Base-by-base conservation (phyloP, 2,329 filamentous ascomycete species). In the Diaporthe batatas region DNA sequence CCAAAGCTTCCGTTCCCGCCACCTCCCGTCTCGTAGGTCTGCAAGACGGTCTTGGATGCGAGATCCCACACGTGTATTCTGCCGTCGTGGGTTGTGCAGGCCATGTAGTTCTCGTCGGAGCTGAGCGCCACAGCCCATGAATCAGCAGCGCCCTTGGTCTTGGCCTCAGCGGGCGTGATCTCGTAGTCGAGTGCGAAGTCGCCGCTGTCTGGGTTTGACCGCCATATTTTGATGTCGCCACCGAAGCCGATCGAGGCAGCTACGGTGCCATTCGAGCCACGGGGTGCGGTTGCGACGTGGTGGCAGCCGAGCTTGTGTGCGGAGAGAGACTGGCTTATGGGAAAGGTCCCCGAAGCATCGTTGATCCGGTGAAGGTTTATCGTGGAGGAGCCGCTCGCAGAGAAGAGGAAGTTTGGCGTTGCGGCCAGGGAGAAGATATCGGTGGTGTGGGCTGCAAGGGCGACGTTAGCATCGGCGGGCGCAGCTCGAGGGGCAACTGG, bases 261-360 rank as follows among this genome's bases (percentile, higher is more conserved):
- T 70, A 91, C 87, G 69, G 87, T 90, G 55, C 94, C 95, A 76
- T 93, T 88, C 53, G 83, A 86, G 47, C 77, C 79, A 57, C 82
- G 91, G 8, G 73, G 73, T 85, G 80, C 88, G 18, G 92, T 92
- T 75, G 91, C 91, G 65, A 98, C 85, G 83, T 99, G 96, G 83
- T 99, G 96, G 80, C 94, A 96, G 76, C 96, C 96, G 44, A 98
- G 89, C 76, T 92, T 92, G 84, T 99, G 96, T 39, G 93, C 95
- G 76, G 91, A 86, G 74, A 99, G 89, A 29, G 92, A 93, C 81
- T 99, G 96, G 16, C 89, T 87, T 75, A 97, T 88, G 2, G 94
- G 91, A 76, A 95, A 95, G 54, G 71, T 70, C 23, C 71, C 73
- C 55, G 92, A 88, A 32, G 93, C 83, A 67, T 92, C 87, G 73